Base-by-base conservation (phyloP, 2,329 filamentous ascomycete species). In the Penicillium crustosum region DNA sequence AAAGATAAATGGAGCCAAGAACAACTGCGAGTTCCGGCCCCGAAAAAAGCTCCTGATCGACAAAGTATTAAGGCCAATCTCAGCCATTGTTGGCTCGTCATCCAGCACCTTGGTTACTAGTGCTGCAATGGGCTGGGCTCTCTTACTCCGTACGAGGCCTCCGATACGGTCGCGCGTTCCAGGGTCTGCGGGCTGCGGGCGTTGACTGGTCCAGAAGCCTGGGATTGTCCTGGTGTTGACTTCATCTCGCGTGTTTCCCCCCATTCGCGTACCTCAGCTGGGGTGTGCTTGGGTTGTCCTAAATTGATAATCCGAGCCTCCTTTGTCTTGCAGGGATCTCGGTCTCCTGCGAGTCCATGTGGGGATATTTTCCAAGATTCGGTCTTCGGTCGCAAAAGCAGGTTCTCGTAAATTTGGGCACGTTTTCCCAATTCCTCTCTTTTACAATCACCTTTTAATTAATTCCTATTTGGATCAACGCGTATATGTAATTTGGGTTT, bases 81-180 rank as follows among this genome's bases (percentile, higher is more conserved):
- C 43, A 53, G 41, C 51, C 43, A 55, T 51, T 55, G 60, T 64
- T 66, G 64, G 63, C 51, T 61, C 52, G 54, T 62, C 61, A 60
- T 57, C 50, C 42, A 54, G 47, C 52, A 55, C 59, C 60, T 55
- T 54, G 45, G 27, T 57, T 59, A 58, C 59, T 64, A 61, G 61
- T 57, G 56, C 57, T 54, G 58, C 44, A 53, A 47, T 58, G 57
- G 55, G 49, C 56, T 53, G 49, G 52, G 53, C 54, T 63, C 53
- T 61, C 39, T 53, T 27, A 53, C 60, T 58, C 44, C 59, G 52
- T 39, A 54, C 5, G 19, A 57, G 55, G 53, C 53, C 49, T 59
- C 50, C 62, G 59, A 60, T 64, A 65, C 67, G 66, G 65, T 70
- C 69, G 68, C 69, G 68, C 67, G 67, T 70, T 57, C 68, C 63